Percentiles rank a stretch among this genome's conserved stretches.
phyloP scores from a whole-genome alignment of 345 rosid genomes.

The Turritis glabra region DNA sequence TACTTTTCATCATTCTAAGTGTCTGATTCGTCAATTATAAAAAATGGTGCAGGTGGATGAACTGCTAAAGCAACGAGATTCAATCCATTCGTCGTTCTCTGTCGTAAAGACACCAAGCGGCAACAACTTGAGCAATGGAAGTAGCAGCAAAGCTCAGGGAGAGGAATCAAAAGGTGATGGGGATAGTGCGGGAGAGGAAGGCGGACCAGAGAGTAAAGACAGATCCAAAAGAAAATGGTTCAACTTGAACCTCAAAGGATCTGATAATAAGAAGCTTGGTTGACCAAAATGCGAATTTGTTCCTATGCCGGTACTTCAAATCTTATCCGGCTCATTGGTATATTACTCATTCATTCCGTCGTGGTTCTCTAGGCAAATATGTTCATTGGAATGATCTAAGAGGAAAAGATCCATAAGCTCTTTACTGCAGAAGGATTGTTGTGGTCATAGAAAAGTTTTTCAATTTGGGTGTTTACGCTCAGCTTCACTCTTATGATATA shows the following conservation, averaged over 20 bases:
- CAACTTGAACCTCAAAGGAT: conserved; percentile 80
- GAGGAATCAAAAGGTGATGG: conserved; percentile 55
- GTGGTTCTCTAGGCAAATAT: not conserved
- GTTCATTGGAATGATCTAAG: conserved; percentile 15
- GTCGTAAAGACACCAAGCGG: conserved; percentile 43
- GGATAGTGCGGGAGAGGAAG: conserved; percentile 70
- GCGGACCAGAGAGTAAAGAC: conserved; percentile 72
- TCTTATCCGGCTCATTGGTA: not conserved
- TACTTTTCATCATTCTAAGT: not conserved
- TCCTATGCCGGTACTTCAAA: not conserved
- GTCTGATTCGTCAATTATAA: no score
- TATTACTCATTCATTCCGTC: conserved; percentile 4
- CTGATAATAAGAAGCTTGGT: conserved; percentile 63
- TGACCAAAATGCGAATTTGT: conserved; percentile 21
- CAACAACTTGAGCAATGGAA: conserved; percentile 54
- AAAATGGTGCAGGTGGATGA: conserved; percentile 94
- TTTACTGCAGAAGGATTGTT: conserved; percentile 1
- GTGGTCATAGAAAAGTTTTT: conserved; percentile 11
- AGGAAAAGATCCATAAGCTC: conserved; percentile 7
- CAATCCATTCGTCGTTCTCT: conserved; percentile 70
- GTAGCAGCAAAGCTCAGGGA: conserved; percentile 63
- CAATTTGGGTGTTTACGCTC: conserved; percentile 12
- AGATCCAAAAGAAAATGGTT: conserved; percentile 96
- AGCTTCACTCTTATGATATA: conserved; percentile 8
- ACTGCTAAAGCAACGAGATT: conserved; percentile 78